Evolutionary conservation across 768 basidiomycete genomes (phyloP).

Genomic region (Leccinum aurantiacum): DNA sequence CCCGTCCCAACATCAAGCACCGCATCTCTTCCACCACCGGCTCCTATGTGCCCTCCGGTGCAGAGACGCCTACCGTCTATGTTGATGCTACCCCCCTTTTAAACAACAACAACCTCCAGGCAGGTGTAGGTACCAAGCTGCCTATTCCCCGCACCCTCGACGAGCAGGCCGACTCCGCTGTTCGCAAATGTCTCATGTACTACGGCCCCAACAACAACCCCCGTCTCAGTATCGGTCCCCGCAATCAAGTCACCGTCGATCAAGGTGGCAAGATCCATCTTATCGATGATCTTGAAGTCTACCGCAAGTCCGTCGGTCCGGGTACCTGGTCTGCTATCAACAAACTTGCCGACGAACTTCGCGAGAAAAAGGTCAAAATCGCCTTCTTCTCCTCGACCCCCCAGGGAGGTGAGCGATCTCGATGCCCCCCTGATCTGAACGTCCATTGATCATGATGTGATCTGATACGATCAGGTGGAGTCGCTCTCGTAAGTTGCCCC

Average conservation of each 20-base stretch:
- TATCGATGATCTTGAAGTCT: conserved; percentile 79
- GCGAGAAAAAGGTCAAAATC: conserved; percentile 84
- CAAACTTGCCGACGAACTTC: conserved; percentile 81
- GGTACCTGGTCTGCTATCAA: conserved; percentile 81
- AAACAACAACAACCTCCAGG: conserved; percentile 38
- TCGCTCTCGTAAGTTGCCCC: conserved; percentile 71
- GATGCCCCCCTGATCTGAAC: conserved; percentile 18
- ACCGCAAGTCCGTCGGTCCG: conserved; percentile 65
- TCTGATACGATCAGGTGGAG: conserved; percentile 62
- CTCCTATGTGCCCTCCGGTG: conserved; percentile 73
- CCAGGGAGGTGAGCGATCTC: conserved; percentile 67
- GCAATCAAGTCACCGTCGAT: conserved; percentile 88
- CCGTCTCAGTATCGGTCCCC: conserved; percentile 74
- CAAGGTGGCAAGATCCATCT: conserved; percentile 84
- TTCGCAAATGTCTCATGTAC: conserved; percentile 81
- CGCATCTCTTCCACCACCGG: conserved; percentile 78
- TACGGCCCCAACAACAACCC: conserved; percentile 84
- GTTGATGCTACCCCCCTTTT: conserved; percentile 57
- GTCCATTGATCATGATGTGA: conserved; percentile 5
- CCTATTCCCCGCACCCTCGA: conserved; percentile 77
- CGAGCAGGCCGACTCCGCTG: conserved; percentile 85
- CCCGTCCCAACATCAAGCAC: conserved; percentile 79
- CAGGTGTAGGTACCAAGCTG: conserved; percentile 53
- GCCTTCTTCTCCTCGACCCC: conserved; percentile 96
- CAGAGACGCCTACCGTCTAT: conserved; percentile 73